Conservation (phyloP, 2,329 filamentous ascomycete species). For the Stagonosporopsis chrysanthemi region DNA sequence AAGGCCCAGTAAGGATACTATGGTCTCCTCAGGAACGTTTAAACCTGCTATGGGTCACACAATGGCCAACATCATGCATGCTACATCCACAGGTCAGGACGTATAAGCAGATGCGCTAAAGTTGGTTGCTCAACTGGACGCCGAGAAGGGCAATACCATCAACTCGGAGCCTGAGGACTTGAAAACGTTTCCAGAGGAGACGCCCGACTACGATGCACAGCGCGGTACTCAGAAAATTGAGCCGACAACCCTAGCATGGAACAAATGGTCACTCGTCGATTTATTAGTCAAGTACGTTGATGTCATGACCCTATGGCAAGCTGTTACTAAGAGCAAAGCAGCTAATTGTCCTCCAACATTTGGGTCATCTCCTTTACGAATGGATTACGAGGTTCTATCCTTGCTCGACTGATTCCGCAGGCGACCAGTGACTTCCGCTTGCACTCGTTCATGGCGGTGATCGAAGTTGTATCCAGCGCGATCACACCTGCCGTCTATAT, state of each 20-base stretch:
- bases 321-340: background rate
- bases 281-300: slow-evolving; percentile 2
- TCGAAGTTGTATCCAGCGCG: slow-evolving; percentile 26
- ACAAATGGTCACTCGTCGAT: slow-evolving; percentile 21
- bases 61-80: background rate
- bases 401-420: slow-evolving; percentile 39
- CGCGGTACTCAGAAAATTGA: slow-evolving; percentile 44
- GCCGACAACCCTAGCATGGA: slow-evolving; percentile 47
- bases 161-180: background rate
- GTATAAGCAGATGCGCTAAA: background rate
- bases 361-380: slow-evolving; percentile 6
- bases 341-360: background rate
- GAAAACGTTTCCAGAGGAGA: background rate
- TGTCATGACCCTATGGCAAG: background rate
- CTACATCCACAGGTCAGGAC: background rate
- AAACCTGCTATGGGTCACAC: background rate
- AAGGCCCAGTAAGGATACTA: background rate
- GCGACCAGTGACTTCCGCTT: slow-evolving; percentile 38
- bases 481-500: slow-evolving; percentile 42
- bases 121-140: background rate
- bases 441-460: slow-evolving; percentile 32
- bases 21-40: background rate
- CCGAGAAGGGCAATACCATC: background rate
- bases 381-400: slow-evolving; percentile 22
- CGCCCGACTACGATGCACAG: slow-evolving; percentile 22